A percentile compares a stretch with the other conserved stretches of the same genome.
Conservation (phyloP, 257 asterid genomes). For the Solanum microdontum region DNA sequence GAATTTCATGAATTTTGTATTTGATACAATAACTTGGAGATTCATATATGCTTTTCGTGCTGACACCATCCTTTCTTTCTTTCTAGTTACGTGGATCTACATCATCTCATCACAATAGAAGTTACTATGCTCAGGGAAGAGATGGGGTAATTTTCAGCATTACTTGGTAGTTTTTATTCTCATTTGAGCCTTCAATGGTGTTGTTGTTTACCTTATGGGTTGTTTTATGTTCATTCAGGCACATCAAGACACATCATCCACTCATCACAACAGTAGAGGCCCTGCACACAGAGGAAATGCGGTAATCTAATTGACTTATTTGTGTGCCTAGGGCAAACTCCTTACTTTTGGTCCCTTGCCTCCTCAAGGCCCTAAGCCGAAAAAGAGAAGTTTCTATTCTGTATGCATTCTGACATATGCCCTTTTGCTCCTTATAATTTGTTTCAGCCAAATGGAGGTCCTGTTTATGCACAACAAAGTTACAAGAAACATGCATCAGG, state of each 20-base stretch:
- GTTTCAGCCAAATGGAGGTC: conserved; percentile 11
- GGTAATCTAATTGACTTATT: conserved; percentile 3
- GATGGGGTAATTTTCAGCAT: conserved; percentile 1
- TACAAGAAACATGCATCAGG: conserved; percentile 1
- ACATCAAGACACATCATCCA: conserved; percentile 1
- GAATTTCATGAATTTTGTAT: neutral
- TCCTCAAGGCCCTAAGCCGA: neutral
- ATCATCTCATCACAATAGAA: neutral
- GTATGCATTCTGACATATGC: neutral
- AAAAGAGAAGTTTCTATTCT: neutral
- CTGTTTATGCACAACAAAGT: neutral
- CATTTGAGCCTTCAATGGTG: neutral
- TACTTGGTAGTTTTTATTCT: neutral
- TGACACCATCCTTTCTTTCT: neutral
- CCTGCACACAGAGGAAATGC: neutral
- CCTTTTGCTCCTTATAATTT: neutral
- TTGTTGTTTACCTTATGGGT: neutral
- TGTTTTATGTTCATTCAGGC: conserved; percentile 3
- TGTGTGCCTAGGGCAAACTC: neutral
- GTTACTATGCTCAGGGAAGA: neutral
- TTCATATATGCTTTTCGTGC: neutral
- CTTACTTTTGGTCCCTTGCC: neutral
- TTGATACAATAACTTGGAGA: neutral
- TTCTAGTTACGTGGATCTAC: neutral
- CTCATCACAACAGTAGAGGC: conserved; percentile 3